phyloP scores from a whole-genome alignment of 208 protist genomes.

The Leishmania martiniquensis region DNA sequence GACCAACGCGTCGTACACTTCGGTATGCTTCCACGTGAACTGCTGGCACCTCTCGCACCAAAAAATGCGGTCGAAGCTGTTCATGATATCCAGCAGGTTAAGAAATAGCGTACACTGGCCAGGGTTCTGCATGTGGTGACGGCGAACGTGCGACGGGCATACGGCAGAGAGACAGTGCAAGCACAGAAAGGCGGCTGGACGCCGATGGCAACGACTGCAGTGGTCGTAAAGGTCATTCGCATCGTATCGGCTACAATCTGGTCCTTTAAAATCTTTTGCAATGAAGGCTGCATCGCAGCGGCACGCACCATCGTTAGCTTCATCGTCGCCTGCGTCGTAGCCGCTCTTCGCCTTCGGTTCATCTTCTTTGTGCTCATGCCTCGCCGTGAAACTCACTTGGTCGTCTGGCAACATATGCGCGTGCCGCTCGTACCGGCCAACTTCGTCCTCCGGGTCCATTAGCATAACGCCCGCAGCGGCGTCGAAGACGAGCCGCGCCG shows the following conservation, averaged over 20 bases:
- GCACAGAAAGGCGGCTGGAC: conserved; percentile 72
- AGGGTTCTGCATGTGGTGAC: conserved; percentile 46
- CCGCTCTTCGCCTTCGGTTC: neutral
- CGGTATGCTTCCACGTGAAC: conserved; percentile 82
- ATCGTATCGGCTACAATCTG: conserved; percentile 67
- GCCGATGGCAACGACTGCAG: conserved; percentile 59
- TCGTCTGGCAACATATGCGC: conserved; percentile 12
- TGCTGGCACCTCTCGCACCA: conserved; percentile 77
- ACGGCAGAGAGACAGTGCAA: conserved; percentile 65
- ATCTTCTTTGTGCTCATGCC: neutral
- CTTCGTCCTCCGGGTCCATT: conserved; percentile 60
- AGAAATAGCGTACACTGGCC: conserved; percentile 63
- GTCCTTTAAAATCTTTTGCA: conserved; percentile 45
- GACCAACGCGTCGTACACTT: conserved; percentile 76
- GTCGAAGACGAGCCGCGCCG: conserved; percentile 60
- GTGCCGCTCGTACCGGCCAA: conserved; percentile 42
- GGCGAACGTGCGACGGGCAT: conserved; percentile 72
- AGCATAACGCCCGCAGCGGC: conserved; percentile 47
- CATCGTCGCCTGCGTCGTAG: conserved; percentile 7
- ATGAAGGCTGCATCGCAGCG: conserved; percentile 53
- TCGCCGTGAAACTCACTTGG: neutral
- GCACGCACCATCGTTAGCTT: conserved; percentile 44
- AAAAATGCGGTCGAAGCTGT: conserved; percentile 76
- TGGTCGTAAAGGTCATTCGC: conserved; percentile 60
- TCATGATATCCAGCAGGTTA: conserved; percentile 81